phyloP scores from a whole-genome alignment of 805 yeast species.

The Candida awuae region DNA sequence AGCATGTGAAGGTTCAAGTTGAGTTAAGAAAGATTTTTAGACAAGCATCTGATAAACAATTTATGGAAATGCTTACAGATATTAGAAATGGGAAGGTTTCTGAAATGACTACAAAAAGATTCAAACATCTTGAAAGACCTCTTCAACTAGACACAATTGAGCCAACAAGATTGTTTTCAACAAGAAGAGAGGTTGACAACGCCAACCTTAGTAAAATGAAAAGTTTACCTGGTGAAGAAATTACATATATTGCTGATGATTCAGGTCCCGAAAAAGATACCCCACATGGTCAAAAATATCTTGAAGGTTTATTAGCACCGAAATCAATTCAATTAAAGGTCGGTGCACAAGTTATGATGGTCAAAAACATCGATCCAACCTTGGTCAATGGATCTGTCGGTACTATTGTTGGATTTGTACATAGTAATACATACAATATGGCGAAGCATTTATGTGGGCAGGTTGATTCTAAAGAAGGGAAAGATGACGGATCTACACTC shows the following conservation, averaged over 20 bases:
- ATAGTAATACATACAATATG: constrained; percentile 37
- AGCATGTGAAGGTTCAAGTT: constrained; percentile 47
- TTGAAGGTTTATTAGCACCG: constrained; percentile 59
- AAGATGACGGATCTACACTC: constrained; percentile 8
- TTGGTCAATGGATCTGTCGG: constrained; percentile 77
- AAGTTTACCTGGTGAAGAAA: constrained; percentile 36
- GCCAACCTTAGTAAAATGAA: constrained; percentile 50
- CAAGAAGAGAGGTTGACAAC: constrained; percentile 60
- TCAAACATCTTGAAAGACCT: constrained; percentile 44
- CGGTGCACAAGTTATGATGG: constrained; percentile 78
- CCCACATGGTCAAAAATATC: constrained; percentile 35
- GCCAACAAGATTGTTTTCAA: constrained; percentile 70
- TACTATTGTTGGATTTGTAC: constrained; percentile 41
- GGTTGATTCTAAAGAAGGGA: constrained; percentile 16
- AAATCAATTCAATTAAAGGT: constrained; percentile 46
- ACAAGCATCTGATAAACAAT: constrained; percentile 64
- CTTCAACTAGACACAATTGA: constrained; percentile 50
- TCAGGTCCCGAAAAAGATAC: constrained; percentile 39
- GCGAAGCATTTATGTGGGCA: constrained; percentile 11
- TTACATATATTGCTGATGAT: constrained; percentile 44
- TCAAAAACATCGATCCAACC: constrained; percentile 64
- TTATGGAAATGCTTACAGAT: constrained; percentile 68
- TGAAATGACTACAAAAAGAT: constrained; percentile 39
- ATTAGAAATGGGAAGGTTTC: constrained; percentile 58
- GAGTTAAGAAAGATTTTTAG: constrained; percentile 61